A percentile compares a stretch with the other conserved stretches of the same genome.
Conservation (phyloP, 1,284 basidiomycete species). For the Boletus hoseneyae region DNA sequence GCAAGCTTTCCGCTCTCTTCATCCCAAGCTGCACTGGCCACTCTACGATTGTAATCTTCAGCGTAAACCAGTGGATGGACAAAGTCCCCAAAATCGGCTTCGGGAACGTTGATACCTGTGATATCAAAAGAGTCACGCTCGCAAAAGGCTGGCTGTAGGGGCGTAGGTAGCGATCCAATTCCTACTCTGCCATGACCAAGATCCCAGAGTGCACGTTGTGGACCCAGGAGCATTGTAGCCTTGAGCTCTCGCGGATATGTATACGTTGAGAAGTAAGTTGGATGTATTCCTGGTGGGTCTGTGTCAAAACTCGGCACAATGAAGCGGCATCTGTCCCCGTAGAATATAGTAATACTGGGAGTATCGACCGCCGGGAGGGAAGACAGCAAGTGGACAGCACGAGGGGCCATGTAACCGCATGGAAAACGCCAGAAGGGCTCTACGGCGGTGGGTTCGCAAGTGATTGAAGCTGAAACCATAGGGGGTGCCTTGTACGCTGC, state of each 20-base stretch:
- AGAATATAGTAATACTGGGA: slow-evolving; percentile 10
- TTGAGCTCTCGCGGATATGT: slow-evolving; percentile 8
- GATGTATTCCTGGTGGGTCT: slow-evolving; percentile 11
- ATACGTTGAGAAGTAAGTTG: slow-evolving; percentile 17
- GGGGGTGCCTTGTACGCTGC: slow-evolving; percentile 9
- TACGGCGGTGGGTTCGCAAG: background rate
- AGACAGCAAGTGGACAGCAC: slow-evolving; percentile 10
- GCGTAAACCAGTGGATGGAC: slow-evolving; percentile 1
- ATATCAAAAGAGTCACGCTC: slow-evolving; percentile 9
- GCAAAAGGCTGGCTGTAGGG: slow-evolving; percentile 6
- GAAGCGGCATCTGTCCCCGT: slow-evolving; percentile 8
- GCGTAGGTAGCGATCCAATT: slow-evolving; percentile 9
- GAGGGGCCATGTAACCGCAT: slow-evolving; percentile 8
- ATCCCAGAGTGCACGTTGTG: slow-evolving; percentile 19
- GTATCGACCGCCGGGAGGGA: slow-evolving; percentile 12
- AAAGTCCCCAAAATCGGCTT: slow-evolving; percentile 10
- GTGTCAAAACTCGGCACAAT: slow-evolving; percentile 14
- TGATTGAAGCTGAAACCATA: background rate
- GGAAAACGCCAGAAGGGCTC: slow-evolving; percentile 14
- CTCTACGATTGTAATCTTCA: background rate
- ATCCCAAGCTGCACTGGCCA: slow-evolving; percentile 12
- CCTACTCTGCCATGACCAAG: slow-evolving; percentile 11
- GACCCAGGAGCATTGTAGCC: slow-evolving; percentile 10
- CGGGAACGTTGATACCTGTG: slow-evolving; percentile 3
- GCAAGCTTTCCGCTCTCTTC: slow-evolving; percentile 17